These are phyloP conservation scores for Boletus tylopilopsis DNA, from an alignment of 768 basidiomycete species.

Conservation along the genomic window DNA sequence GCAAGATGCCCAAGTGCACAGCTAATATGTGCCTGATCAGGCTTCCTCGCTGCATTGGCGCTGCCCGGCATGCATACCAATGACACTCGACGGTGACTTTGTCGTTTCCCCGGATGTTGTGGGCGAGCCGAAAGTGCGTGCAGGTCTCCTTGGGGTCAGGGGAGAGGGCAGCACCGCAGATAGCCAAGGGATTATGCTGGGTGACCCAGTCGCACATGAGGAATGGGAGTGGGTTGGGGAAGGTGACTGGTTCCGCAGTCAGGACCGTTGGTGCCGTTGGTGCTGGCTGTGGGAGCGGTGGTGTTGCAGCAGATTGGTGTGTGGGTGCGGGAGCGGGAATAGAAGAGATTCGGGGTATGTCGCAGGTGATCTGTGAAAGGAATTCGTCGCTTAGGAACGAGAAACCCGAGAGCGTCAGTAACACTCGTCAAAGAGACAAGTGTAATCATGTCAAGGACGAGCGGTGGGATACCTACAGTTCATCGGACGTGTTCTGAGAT, in stretches of 20 bases:
- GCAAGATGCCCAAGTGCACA: conserved; percentile 15
- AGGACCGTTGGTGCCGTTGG: not conserved
- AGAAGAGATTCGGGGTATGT: too few relatives aligned
- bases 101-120: conserved; percentile 19
- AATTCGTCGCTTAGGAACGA: conserved; percentile 12
- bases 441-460: not conserved
- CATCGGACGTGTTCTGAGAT: not conserved
- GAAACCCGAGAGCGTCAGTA: not conserved
- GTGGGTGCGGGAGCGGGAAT: not conserved
- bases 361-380: conserved; percentile 7
- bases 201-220: conserved; percentile 13
- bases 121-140: conserved; percentile 12
- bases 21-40: conserved; percentile 16
- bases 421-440: not conserved
- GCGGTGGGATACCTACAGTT: conserved; percentile 9
- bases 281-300: not conserved
- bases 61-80: conserved; percentile 12
- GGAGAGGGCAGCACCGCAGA: conserved; percentile 9
- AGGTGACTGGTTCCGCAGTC: not conserved
- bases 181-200: not conserved
- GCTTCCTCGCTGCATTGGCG: conserved; percentile 22
- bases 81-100: conserved; percentile 6
- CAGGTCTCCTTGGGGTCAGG: conserved; percentile 7
- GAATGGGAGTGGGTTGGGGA: not conserved
- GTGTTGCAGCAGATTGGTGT: not conserved